Evolutionary conservation across 331 rosid genomes (phyloP), one percentile per base, ranked within the genome.

Genomic region (Cydonia oblonga): DNA sequence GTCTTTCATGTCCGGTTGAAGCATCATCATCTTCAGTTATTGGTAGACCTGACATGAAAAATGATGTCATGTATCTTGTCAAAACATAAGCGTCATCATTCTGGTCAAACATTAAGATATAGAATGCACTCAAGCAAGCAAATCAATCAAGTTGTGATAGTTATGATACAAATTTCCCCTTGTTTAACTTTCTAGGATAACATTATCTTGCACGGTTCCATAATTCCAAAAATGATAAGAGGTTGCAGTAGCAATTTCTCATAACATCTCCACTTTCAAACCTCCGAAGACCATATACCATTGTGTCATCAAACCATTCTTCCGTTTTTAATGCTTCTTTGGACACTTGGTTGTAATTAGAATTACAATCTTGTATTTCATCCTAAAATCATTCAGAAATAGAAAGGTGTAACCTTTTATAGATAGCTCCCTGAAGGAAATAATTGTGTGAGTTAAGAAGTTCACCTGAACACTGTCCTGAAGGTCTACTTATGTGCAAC

Each of bases 1-100:
- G 74, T 61, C 60, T 80, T 68, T 81, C 87, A 53, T 76, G 72
- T 70, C 72, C 71, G 59, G 76, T 72, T 70, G 71, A 90, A 72
- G 38, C 75, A 69, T 86, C 89, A 72, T 86, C 96, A 44, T 89
- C 92, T 38, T 38, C 42, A 69, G 81, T 71, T 72, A 68, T 69
- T 38, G 85, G 85, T 35, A 52, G 63, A 72, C 86, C 98, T 89
- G 81, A 66, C 68, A 70, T 26, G 38, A 23, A 63, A 76, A 76
- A 81, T 4, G n/a, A 65, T 49, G 60, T 40, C 74, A 76, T 44
- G 70, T 32, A 87, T 79, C 75, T 64, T 80, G 9, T 40, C 16
- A 8, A 49, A 49, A 5, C 22, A 49, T 67, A 49, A 18, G 7
- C 2, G 20, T 16, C 28, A 25, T 23, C 68, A 19, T 26, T 3